Conservation (phyloP, 75 land plant species). For the Pseudotsuga menziesii region DNA sequence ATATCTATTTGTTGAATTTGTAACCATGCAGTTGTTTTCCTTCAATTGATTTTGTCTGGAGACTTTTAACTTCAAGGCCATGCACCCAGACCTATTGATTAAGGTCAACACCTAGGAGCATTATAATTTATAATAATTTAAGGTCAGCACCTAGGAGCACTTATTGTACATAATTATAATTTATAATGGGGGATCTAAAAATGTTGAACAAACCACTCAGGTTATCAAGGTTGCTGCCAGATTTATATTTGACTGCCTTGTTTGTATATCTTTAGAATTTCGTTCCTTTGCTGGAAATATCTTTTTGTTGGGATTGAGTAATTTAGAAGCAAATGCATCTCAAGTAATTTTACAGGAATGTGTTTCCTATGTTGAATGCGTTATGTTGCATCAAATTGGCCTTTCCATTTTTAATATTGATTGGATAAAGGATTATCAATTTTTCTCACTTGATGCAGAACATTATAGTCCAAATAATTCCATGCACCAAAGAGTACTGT, state of each 20-base stretch:
- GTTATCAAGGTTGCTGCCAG: conserved; percentile 20
- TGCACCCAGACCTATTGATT: too few relatives aligned
- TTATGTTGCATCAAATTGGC: conserved; percentile 78
- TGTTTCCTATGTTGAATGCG: conserved; percentile 22
- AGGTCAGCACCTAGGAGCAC: too few relatives aligned
- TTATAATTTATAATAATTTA: too few relatives aligned
- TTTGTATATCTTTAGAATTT: conserved; percentile 60
- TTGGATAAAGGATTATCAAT: conserved; percentile 67
- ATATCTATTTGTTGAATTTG: too few relatives aligned
- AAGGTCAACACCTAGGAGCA: too few relatives aligned
- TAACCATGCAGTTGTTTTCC: too few relatives aligned
- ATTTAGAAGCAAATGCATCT: conserved; percentile 35
- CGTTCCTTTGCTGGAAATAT: conserved; percentile 62
- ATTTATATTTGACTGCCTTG: conserved; percentile 59
- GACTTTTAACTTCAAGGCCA: too few relatives aligned
- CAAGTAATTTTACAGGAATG: conserved; percentile 51
- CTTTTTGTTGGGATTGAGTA: conserved; percentile 45
- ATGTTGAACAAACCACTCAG: conserved; percentile 11
- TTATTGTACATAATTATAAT: too few relatives aligned
- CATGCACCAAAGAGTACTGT: not conserved
- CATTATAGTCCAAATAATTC: not conserved
- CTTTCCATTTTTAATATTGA: conserved; percentile 60
- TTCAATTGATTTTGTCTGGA: too few relatives aligned
- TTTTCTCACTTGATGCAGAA: conserved; percentile 16
- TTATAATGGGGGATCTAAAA: not conserved